Base-by-base conservation (phyloP, 176 grass and related monocot species). In the Triticum turgidum region DNA sequence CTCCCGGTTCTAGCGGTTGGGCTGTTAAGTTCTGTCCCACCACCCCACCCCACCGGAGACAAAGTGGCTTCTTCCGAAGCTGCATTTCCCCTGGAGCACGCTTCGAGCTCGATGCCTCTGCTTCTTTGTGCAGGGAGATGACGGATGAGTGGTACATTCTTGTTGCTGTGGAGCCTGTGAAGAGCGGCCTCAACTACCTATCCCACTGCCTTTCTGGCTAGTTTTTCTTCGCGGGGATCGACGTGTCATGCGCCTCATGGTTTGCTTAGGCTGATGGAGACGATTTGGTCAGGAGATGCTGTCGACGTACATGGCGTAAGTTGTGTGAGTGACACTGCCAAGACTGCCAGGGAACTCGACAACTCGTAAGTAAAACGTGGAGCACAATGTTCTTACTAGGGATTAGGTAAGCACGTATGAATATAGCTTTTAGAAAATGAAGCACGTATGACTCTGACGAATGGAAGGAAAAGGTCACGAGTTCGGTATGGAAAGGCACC, bases 11-110 rank as follows among this genome's bases (percentile, higher is more conserved):
- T 4, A 69, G 81, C 68, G 65, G 85, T 64, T 88, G 89, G 39
- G 76, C 76, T 88, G 89, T 91, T 84, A 10, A 81, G 27, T 69
- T 80, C 59, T 61, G 61, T 80, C 70, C 89, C 22, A 56, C 73
- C 73, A 32, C 73, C 72, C 30, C 5, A 49, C 65, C 79, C 72
- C 79, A 65, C 84, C 0, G 34, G 73, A 65, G 52, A 69, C 3
- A 9, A 76, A 38, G 30, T 79, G 73, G 65, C 84, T 32, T 85
- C 64, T 54, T 72, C 79, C 30, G 17, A 21, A 63, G 42, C 29
- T 77, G 56, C 56, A 33, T 56, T 32, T 54, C 15, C 45, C 4
- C 33, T 34, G 33, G 33, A 34, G 33, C 4, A 34, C 33, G 33
- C 33, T 34, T 34, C 33, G 33, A 34, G 33, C 4, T 34, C 33